Evolutionary conservation across 805 yeast genomes (phyloP).

Genomic region (Nadsonia fulvescens): DNA sequence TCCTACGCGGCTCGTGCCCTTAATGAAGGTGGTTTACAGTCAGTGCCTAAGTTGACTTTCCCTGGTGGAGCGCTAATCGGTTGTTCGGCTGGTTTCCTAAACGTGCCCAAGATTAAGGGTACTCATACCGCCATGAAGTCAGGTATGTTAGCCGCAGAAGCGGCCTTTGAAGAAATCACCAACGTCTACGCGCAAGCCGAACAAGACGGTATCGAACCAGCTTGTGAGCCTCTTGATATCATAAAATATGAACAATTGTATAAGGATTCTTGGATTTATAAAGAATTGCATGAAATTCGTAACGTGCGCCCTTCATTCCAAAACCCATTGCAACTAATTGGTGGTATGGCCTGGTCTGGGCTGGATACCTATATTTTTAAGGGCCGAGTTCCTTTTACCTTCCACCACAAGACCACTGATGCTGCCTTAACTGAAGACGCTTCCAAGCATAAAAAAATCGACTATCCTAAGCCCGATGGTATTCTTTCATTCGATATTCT

Average conservation of each 20-base stretch:
- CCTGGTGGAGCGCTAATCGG: conserved; percentile 97
- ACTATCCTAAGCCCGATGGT: conserved; percentile 95
- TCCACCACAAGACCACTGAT: conserved; percentile 51
- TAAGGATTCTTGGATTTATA: conserved; percentile 65
- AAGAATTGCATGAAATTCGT: conserved; percentile 71
- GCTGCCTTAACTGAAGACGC: conserved; percentile 58
- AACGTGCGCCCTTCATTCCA: conserved; percentile 87
- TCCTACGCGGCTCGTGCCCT: conserved; percentile 92
- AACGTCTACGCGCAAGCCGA: conserved; percentile 21
- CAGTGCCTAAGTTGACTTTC: conserved; percentile 76
- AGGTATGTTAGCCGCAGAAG: conserved; percentile 89
- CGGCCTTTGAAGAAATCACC: conserved; percentile 35
- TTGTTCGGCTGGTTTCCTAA: conserved; percentile 90
- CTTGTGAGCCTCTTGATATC: conserved; percentile 20
- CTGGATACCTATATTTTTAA: conserved; percentile 56
- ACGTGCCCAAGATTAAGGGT: conserved; percentile 95
- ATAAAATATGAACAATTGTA: conserved; percentile 44
- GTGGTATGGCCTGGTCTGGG: conserved; percentile 77
- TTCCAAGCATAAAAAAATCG: conserved; percentile 44
- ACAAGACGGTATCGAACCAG: conserved; percentile 16
- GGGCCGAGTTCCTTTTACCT: conserved; percentile 82
- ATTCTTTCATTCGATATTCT: conserved; percentile 74
- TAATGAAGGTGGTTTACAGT: conserved; percentile 93
- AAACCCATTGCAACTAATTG: conserved; percentile 51
- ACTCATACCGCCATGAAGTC: conserved; percentile 95